Evolutionary conservation across 208 protist species (phyloP).

Genomic region (Leishmania aethiopica): DNA sequence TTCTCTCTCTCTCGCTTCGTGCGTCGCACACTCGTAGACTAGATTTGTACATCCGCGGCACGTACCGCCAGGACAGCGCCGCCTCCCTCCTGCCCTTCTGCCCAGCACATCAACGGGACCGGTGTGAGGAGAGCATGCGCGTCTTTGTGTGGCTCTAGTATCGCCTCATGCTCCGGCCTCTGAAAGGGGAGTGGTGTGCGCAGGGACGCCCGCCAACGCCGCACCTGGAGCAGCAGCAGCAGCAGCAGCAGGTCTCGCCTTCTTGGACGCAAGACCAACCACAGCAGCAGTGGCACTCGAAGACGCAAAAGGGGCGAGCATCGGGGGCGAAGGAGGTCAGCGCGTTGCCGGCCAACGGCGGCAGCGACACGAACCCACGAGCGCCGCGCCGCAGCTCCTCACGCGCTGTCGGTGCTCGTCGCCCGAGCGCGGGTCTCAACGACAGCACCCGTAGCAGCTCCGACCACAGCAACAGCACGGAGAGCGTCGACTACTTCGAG

Average conservation of each 20-base stretch:
- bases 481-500: too few species aligned
- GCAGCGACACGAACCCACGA: not conserved
- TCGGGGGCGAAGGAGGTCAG: not conserved
- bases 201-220: not conserved
- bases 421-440: too few species aligned
- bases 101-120: not conserved
- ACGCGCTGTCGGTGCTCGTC: too few species aligned
- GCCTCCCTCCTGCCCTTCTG: not conserved
- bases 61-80: not conserved
- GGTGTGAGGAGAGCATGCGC: not conserved
- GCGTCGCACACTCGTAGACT: not conserved
- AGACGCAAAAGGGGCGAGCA: not conserved
- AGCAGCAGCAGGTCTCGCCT: too few species aligned
- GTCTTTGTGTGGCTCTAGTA: not conserved
- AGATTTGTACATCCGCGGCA: not conserved
- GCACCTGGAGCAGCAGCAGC: not conserved
- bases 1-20: too few species aligned
- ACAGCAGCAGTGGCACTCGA: constrained; percentile 8
- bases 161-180: not conserved
- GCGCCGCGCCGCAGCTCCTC: too few species aligned
- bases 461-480: too few species aligned
- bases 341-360: not conserved
- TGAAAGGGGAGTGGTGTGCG: not conserved
- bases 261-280: too few species aligned
- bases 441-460: too few species aligned